Base-by-base conservation (phyloP, 2,329 filamentous ascomycete genomes). In the Talaromyces albobiverticillius region DNA sequence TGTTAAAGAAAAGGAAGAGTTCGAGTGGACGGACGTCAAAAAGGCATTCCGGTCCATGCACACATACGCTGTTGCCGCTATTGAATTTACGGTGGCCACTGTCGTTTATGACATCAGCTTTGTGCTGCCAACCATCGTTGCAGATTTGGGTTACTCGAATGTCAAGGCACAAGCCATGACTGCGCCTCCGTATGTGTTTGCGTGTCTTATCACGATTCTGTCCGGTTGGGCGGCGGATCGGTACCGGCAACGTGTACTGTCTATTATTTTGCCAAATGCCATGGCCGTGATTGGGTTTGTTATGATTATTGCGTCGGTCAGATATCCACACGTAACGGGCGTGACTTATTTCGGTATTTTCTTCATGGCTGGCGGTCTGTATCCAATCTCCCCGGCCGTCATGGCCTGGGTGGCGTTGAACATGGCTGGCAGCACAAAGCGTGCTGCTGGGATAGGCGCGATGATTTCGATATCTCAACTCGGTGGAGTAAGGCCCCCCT, bases 131-230 rank as follows among this genome's bases (percentile, higher is more conserved):
- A 66, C 65, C n/a, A 67, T 67, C 55, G 55, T 67, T 45, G 58
- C 57, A 23, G 61, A 61, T 57, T 54, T 67, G 34, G 65, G 65
- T 2, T 67, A 65, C 56, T 60, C 60, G 9, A 57, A 63, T 4
- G 55, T 61, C 29, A 61, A 58, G 18, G 65, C 65, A 2, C 65
- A 66, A 57, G 62, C 61, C 18, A 34, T 67, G 46, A 67, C 60
- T 31, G 58, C 59, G 7, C 65, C 65, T 18, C 65, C 65, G 56
- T 77, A 78, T 46, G 72, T 77, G 51, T 77, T 77, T 16, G 54
- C 75, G 67, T 59, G 68, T 62, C 46, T 67, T 58, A 18, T 71
- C 60, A 13, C 72, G 62, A 1, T 66, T 62, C 64, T 49, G 56
- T 47, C 36, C 58, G 10, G 70, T 65, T 20, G 72, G 68, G 54